phyloP scores from a whole-genome alignment of 2,329 filamentous ascomycete genomes.

The Scedosporium apiospermum region DNA sequence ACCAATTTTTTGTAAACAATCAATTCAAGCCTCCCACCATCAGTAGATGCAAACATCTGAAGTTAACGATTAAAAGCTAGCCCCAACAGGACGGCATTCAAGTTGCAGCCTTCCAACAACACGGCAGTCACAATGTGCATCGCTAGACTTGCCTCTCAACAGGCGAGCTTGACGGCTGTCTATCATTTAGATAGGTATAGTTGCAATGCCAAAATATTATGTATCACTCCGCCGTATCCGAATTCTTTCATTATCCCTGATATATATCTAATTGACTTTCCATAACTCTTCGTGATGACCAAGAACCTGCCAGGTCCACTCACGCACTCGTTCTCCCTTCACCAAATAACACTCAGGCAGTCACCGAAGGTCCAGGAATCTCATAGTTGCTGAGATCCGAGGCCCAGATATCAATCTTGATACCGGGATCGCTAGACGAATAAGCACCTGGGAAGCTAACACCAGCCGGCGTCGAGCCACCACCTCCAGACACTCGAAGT shows the following conservation, averaged over 20 bases:
- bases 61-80: too few species aligned
- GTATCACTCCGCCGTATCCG: too few species aligned
- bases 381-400: constrained; percentile 26
- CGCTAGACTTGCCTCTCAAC: too few species aligned
- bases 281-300: background rate
- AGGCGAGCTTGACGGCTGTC: too few species aligned
- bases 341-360: constrained; percentile 18
- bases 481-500: constrained; percentile 17
- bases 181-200: too few species aligned
- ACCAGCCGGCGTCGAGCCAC: constrained; percentile 13
- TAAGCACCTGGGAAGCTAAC: constrained; percentile 17
- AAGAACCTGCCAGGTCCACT: background rate
- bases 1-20: too few species aligned
- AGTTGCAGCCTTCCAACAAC: too few species aligned
- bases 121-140: too few species aligned
- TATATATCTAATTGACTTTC: background rate
- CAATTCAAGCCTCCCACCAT: too few species aligned
- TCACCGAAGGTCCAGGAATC: constrained; percentile 32
- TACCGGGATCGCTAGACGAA: constrained; percentile 14
- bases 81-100: too few species aligned
- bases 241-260: background rate
- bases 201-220: too few species aligned
- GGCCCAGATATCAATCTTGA: constrained; percentile 27
- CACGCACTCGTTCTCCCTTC: background rate
- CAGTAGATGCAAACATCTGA: too few species aligned